phyloP scores from a whole-genome alignment of 257 asterid species.

The Mitragyna speciosa region DNA sequence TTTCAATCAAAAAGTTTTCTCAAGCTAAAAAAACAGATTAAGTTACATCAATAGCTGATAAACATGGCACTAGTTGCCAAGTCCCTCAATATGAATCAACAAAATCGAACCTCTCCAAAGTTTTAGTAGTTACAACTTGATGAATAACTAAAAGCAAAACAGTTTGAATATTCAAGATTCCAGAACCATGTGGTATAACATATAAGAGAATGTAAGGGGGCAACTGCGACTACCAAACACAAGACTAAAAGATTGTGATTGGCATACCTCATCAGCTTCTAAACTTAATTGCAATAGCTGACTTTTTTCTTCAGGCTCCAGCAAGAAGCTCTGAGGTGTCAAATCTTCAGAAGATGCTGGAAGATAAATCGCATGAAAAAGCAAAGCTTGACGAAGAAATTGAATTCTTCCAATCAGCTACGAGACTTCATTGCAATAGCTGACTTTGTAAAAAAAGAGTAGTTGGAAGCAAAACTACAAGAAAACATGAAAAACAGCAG shows the following conservation, averaged over 20 bases:
- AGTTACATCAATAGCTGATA: not conserved
- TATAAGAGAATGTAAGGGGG: not conserved
- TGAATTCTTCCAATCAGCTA: too few species aligned
- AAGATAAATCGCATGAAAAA: too few species aligned
- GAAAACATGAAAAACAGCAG: not conserved
- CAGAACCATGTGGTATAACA: not conserved
- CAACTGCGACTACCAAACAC: not conserved
- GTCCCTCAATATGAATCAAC: not conserved
- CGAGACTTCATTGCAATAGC: too few species aligned
- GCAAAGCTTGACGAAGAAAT: too few species aligned
- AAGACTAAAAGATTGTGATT: not conserved
- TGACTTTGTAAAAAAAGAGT: not conserved
- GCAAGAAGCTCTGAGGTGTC: too few species aligned
- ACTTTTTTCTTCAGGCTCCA: conserved; percentile 74
- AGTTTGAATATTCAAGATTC: not conserved
- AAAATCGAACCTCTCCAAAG: too few species aligned
- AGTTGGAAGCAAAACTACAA: not conserved
- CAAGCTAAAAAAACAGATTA: not conserved
- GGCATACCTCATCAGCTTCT: conserved; percentile 79
- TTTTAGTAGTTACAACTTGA: not conserved
- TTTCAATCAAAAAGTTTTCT: not conserved
- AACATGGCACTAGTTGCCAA: not conserved
- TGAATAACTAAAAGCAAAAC: not conserved
- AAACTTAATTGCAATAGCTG: conserved; percentile 70
- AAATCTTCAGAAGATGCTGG: too few species aligned